Evolutionary conservation across 148 eudicot species (phyloP), one percentile per base, ranked within the genome.

Genomic region (Amaranthus hypochondriacus): DNA sequence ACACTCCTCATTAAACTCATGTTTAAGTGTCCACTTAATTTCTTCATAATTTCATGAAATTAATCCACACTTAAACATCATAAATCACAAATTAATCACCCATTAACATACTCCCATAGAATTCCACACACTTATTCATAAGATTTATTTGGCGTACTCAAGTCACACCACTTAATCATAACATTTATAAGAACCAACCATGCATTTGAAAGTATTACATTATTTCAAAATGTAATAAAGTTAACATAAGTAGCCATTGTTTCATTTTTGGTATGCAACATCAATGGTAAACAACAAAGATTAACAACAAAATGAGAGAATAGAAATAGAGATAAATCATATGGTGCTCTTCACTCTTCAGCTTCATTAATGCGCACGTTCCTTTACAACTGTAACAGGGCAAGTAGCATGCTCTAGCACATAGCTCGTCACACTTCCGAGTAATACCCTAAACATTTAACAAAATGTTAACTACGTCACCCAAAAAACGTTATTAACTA

Each of bases 401-500:
- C 87, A 84, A 49, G 76, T 12, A 15, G 83, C 87, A 70, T 79
- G 75, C 73, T 75, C 77, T 71, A 81, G 58, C 71, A 85, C 88
- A 57, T 83, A 72, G 81, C 66, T 83, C 5, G 86, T 85, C 60
- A 85, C 84, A 46, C 86, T 85, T 43, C 88, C 88, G 52, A 85
- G 64, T 68, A 85, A 8, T 9, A 78, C 74, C 86, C 88, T 85
- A 28, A 28, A 28, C 39, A 28, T 28, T 28, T 28, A 0, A 28
- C 39, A 28, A 28, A 28, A 28, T 0, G 78, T 7, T n/a, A 54
- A 74, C 8, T 56, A 21, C 53, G n/a, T n/a, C 4, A 54, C 56
- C 11, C 9, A 81, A 57, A 15, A 14, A 42, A n/a, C 39, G 44
- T 4, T 3, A 13, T 69, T 48, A 2, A 48, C 15, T 9, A 10